Percentiles rank a stretch among this genome's conserved stretches.
Conservation (phyloP, 2,329 filamentous ascomycete species). For the Aulographum hederae region DNA sequence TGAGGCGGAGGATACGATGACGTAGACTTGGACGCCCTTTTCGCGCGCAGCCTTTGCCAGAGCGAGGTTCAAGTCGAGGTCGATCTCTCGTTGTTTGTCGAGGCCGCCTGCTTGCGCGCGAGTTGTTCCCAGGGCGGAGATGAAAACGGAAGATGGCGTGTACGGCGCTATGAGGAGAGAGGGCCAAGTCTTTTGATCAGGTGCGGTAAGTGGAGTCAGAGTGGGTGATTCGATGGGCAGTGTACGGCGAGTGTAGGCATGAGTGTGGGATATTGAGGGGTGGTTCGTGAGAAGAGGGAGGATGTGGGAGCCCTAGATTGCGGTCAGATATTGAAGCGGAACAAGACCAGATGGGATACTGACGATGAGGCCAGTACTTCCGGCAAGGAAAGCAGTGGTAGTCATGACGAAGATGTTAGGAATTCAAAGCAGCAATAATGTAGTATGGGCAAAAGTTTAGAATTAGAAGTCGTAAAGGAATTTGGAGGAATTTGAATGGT, state of each 20-base stretch:
- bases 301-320: conserved; percentile 50
- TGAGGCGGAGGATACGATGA: conserved; percentile 49
- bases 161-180: conserved; percentile 27
- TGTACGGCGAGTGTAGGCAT: conserved; percentile 48
- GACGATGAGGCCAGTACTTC: conserved; percentile 45
- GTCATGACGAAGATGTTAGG: conserved; percentile 20
- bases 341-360: conserved; percentile 6
- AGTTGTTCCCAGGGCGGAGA: conserved; percentile 70
- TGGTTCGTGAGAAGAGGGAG: conserved; percentile 42
- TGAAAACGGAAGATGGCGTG: conserved; percentile 43
- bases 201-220: conserved; percentile 46
- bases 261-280: conserved; percentile 32
- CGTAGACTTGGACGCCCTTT: conserved; percentile 53
- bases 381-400: conserved; percentile 37
- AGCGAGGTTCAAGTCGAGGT: conserved; percentile 70
- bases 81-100: conserved; percentile 69
- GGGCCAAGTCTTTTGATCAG: conserved; percentile 54
- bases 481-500: no score
- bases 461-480: no score
- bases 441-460: no score
- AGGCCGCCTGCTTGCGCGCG: conserved; percentile 55
- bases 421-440: no score
- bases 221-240: conserved; percentile 39
- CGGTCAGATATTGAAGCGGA: conserved; percentile 1
- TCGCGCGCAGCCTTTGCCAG: conserved; percentile 58